Base-by-base conservation (phyloP, 306 rosid species). In the Arachis stenosperma region DNA sequence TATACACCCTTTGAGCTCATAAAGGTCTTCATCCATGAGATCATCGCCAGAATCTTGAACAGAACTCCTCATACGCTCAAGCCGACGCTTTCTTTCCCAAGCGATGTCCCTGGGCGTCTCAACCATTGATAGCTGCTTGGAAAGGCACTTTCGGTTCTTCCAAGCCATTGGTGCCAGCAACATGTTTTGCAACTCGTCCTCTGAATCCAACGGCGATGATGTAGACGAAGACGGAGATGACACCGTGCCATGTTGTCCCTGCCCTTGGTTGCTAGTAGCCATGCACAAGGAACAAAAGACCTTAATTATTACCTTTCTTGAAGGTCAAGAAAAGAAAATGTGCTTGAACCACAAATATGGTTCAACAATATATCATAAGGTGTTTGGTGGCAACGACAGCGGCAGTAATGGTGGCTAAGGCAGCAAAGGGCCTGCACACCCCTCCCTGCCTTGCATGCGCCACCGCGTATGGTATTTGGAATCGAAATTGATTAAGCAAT, bases 11-110 rank as follows among this genome's bases (percentile, higher is more conserved):
- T 84, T 91, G 5, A 94, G 88, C 85, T 94, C 99, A 37, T 78
- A 51, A 44, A 92, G 61, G 65, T 94, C 99, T 30, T 91, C 99
- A 30, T 94, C 96, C 0, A 90, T 86, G 2, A 91, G 15, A 56
- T 85, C 83, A 3, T 81, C 93, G 5, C 78, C 62, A 7, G 39
- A 66, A 4, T 83, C 90, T 0, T 74, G 59, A 15, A 65, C 43
- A 2, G 75, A 33, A 14, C 77, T 78, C 74, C 73, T 79, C 51
- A 69, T 73, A 10, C 84, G 51, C 79, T 88, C 93, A 6, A 77
- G 92, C 3, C 82, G 82, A 6, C 97, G 87, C 61, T 87, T 85
- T 73, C 66, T 94, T 87, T 94, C 99, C 99, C 99, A 94, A 0
- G 92, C 99, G 0, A 80, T 77, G 72, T 94, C 93, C 0, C 99